Evolutionary conservation across 2,329 filamentous ascomycete species (phyloP), one percentile per base, ranked within the genome.

Genomic region (Alternaria postmessia): DNA sequence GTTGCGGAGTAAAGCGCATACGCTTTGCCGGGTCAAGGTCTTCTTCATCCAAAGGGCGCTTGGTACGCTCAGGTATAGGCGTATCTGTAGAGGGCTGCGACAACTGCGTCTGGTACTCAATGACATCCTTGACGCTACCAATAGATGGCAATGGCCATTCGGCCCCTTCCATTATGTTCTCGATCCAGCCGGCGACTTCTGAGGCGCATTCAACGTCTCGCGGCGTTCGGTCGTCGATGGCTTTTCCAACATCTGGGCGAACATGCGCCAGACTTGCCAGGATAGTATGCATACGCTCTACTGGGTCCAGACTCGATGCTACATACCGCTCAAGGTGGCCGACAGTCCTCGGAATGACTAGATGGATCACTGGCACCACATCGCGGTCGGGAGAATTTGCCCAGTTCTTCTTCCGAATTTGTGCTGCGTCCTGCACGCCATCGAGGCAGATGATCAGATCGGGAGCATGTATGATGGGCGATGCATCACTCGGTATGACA

Each of bases 321-420:
- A 83, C 57, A 51, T 78, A 81, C 9, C 73, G 74, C 54, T 82
- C 77, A 49, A 83, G 77, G 62, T 84, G 82, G 55, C 82, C 79
- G 4, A 82, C 66, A 0, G 80, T 75, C 38, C 74, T 69, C 2
- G 80, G 79, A 32, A 82, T 76, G 1, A 82, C 77, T 1, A 82
- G 65, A 24, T 78, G 75, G 9, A 82, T 62, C 4, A 82, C 52
- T 6, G 76, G 77, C 7, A 71, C 63, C 8, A 58, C 26, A 6
- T 63, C 54, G 7, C 53, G 49, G 26, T 67, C 63, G 12, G 69
- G 59, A 18, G 70, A 69, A 7, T 32, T 38, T 16, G 67, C 70
- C 70, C 71, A 76, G 4, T 61, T 65, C 18, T 69, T 72, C 41
- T 69, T 64, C 12, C 72, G 69, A 24, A 75, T 69, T 14, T 67